Evolutionary conservation across 106 monocot genomes (phyloP), one percentile per base, ranked within the genome.

Genomic region (Vanilla planifolia): DNA sequence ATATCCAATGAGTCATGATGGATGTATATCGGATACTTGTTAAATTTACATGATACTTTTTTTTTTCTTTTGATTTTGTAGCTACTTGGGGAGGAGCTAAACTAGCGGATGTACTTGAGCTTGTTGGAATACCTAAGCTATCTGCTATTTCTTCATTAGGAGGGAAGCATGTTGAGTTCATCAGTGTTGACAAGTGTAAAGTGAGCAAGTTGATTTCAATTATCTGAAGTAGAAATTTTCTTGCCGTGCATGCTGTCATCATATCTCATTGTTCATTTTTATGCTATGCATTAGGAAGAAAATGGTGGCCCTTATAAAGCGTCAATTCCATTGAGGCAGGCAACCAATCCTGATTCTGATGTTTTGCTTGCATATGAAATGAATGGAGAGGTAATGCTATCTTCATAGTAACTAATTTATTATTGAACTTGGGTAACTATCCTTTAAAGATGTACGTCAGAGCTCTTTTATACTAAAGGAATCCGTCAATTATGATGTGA

Each of bases 301-400:
- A 89, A 95, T 1, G 95, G 95, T 70, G 95, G 89, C 37, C 95
- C 95, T 35, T 95, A 89, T 34, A 95, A 86, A 66, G 89, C 95
- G 67, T 95, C 95, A 48, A 80, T 95, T 78, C 81, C 95, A 3
- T 59, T 95, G 42, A 77, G 63, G 15, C 89, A 84, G 51, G 95
- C 89, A 0, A 84, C 89, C 77, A 79, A 80, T 76, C 89, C 95
- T 62, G 78, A 78, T 27, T 75, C 95, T 66, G 95, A 95, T 90
- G 95, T 95, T 21, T 73, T 95, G 61, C 89, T 95, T 74, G 95
- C 89, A 55, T 95, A 95, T 70, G 95, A 95, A 81, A 95, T 95
- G 95, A 95, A 95, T 79, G 86, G 83, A 37, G 83, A 90, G 95
- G 95, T 95, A 67, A 11, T 48, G 33, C n/a, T n/a, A n/a, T n/a